Conservation (phyloP, 306 rosid species). For the Castanea crenata region DNA sequence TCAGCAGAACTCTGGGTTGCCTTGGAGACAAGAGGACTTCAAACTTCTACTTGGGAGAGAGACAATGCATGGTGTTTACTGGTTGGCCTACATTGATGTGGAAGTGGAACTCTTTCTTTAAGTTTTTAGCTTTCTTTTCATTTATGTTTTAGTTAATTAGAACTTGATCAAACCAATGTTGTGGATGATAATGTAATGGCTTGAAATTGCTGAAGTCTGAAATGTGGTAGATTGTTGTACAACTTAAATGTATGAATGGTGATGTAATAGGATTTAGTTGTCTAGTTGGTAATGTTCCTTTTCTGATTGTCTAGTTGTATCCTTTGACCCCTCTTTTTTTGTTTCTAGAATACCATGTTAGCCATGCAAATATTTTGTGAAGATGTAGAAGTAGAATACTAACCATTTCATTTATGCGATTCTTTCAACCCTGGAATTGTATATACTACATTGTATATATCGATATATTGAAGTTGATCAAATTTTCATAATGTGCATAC, state of each 20-base stretch:
- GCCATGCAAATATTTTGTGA: slow-evolving; percentile 39
- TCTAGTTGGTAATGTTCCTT: slow-evolving; percentile 61
- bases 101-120: slow-evolving; percentile 53
- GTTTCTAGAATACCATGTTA: slow-evolving; percentile 37
- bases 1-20: slow-evolving; percentile 41
- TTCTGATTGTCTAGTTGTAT: slow-evolving; percentile 63
- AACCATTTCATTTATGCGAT: slow-evolving; percentile 53
- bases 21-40: slow-evolving; percentile 33
- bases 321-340: slow-evolving; percentile 23
- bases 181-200: slow-evolving; percentile 63
- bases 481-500: not conserved
- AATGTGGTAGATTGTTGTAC: slow-evolving; percentile 59
- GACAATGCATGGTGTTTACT: slow-evolving; percentile 32
- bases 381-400: slow-evolving; percentile 60
- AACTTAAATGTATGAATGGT: slow-evolving; percentile 46
- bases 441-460: slow-evolving; percentile 30
- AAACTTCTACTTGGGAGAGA: slow-evolving; percentile 28
- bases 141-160: slow-evolving; percentile 49
- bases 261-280: slow-evolving; percentile 75
- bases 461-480: slow-evolving; percentile 30
- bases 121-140: slow-evolving; percentile 50
- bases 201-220: slow-evolving; percentile 60
- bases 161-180: slow-evolving; percentile 55
- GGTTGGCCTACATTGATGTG: slow-evolving; percentile 34
- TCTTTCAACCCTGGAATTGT: slow-evolving; percentile 41